These are phyloP conservation scores for Cinchona pubescens DNA, from an alignment of 257 asterid genomes.

Conservation along the genomic window DNA sequence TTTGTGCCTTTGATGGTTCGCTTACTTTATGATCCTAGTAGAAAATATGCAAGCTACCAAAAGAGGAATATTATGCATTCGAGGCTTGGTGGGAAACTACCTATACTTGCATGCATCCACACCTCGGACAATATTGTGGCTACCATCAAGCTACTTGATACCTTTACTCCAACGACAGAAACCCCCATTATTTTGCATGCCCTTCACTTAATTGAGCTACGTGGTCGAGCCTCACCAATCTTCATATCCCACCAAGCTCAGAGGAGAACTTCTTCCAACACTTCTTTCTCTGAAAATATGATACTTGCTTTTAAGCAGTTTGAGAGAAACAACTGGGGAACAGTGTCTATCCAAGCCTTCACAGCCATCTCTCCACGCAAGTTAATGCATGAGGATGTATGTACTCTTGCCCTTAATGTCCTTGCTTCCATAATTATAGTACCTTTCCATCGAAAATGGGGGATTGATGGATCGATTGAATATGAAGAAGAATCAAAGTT, in stretches of 20 bases:
- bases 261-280: constrained; percentile 1
- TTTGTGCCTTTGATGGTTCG: constrained; percentile 15
- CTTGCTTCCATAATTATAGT: constrained; percentile 24
- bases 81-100: constrained; percentile 14
- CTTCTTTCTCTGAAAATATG: constrained; percentile 23
- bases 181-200: constrained; percentile 17
- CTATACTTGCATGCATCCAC: constrained; percentile 25
- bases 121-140: constrained; percentile 20
- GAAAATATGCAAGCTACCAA: constrained; percentile 33
- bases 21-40: constrained; percentile 25
- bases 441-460: constrained; percentile 32
- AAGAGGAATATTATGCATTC: constrained; percentile 26
- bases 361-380: constrained; percentile 29
- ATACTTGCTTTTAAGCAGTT: constrained; percentile 22
- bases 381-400: constrained; percentile 33
- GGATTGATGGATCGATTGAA: constrained; percentile 23
- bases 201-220: constrained; percentile 31
- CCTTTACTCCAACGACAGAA: constrained; percentile 22
- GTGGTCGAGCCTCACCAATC: constrained; percentile 24
- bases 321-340: constrained; percentile 25
- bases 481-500: constrained; percentile 21
- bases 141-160: constrained; percentile 19
- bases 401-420: constrained; percentile 27
- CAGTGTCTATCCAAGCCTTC: constrained; percentile 17
- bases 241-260: constrained; percentile 32